phyloP scores from a whole-genome alignment of 2,329 filamentous ascomycete genomes.

The Chalaropsis ovoidea region DNA sequence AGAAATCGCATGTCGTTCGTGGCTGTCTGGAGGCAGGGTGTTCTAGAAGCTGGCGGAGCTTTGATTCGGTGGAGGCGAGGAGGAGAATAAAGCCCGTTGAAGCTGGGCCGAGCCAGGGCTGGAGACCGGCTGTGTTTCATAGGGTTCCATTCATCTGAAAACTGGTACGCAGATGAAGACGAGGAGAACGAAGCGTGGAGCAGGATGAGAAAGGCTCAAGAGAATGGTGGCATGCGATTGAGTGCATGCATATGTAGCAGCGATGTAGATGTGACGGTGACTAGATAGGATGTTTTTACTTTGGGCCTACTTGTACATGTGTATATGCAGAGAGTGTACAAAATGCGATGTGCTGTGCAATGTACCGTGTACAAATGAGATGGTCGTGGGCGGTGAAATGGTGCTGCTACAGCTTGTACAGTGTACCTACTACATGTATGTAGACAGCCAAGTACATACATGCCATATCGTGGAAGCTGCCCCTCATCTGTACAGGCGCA shows the following conservation, averaged over 20 bases:
- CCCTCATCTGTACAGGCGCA: no score
- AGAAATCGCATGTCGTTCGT: background rate
- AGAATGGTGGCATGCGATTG: background rate
- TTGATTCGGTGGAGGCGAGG: background rate
- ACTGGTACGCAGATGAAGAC: background rate
- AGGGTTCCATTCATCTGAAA: slow-evolving; percentile 12
- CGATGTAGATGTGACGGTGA: no score
- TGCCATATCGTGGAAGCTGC: no score
- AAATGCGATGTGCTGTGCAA: background rate
- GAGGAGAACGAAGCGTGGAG: background rate
- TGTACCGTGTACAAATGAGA: background rate
- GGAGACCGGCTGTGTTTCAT: background rate
- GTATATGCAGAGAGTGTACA: background rate
- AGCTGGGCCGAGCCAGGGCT: background rate
- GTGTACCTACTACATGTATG: background rate
- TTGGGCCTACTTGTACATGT: no score
- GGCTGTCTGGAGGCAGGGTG: no score
- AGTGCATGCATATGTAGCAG: slow-evolving; percentile 8
- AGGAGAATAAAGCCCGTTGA: background rate
- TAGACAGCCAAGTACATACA: no score
- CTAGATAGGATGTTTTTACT: no score
- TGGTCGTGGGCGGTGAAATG: no score
- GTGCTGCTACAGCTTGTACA: background rate
- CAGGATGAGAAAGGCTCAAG: background rate
- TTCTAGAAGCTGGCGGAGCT: background rate